Base-by-base conservation (phyloP, 345 rosid genomes). In the Arabidopsis suecica region DNA sequence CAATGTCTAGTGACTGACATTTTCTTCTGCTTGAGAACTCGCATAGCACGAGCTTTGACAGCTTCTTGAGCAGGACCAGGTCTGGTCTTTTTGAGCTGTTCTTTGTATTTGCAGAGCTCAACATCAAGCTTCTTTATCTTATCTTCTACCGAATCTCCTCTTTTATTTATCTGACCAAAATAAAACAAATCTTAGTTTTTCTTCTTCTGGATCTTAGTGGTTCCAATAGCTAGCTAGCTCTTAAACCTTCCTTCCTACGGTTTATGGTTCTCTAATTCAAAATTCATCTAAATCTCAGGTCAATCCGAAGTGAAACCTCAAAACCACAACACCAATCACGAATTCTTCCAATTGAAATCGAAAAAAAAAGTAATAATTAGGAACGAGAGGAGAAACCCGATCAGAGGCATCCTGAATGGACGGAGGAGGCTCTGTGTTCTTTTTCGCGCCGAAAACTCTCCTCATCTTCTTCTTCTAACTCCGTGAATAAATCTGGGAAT, bases 11-110 rank as follows among this genome's bases (percentile, higher is more conserved):
- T 67, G 85, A 64, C 81, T 72, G 30, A 92, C 98, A 88, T 92
- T 83, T 90, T 87, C 81, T 95, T 95, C 88, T 92, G 98, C 81
- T 90, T 92, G 38, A 95, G 91, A 84, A 89, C 85, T 72, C 93
- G 79, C 97, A 84, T 85, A 37, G 98, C 99, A 60, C 98, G 86
- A 68, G 97, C 85, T 85, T 94, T 94, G 66, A 89, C 20, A 49
- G 95, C 98, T 70, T 92, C 93, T 61, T 83, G 98, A 71, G 98
- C 90, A 51, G 96, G 94, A 71, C 98, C 99, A n/a, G 99, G 99
- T 38, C 97, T 80, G 12, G 93, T 92, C 69, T 75, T 95, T 81
- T 89, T 85, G 30, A 95, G 81, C 80, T 92, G 99, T 30, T 92
- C 99, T 62, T 65, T 90, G 78, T 87, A 90, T 78, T 79, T 87